Evolutionary conservation across 177 flowering plant genomes (phyloP).

Genomic region (Vitis hybrid): DNA sequence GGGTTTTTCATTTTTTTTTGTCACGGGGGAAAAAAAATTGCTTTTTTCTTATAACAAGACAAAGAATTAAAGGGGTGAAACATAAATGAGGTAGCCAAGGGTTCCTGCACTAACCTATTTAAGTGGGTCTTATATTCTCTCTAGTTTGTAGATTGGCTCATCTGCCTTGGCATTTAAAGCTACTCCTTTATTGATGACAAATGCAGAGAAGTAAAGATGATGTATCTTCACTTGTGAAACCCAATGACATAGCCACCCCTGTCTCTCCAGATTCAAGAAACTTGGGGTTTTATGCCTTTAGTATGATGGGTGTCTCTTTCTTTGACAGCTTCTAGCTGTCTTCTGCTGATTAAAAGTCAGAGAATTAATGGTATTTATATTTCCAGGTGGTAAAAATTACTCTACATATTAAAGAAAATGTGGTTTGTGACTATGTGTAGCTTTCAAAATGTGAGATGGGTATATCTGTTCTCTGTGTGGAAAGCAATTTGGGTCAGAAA

Average conservation of each 20-base stretch:
- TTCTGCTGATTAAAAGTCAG: constrained; percentile 28
- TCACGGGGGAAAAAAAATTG: not conserved
- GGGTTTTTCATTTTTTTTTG: constrained; percentile 22
- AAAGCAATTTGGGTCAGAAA: constrained; percentile 13
- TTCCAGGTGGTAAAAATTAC: constrained; percentile 20
- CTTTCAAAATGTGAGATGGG: constrained; percentile 11
- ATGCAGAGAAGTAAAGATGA: constrained; percentile 25
- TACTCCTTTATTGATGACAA: constrained; percentile 20
- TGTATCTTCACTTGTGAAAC: constrained; percentile 14
- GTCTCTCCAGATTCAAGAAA: constrained; percentile 25
- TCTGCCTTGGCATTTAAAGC: constrained; percentile 24
- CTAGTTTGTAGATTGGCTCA: constrained; percentile 17
- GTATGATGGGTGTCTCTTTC: constrained; percentile 17
- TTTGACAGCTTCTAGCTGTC: constrained; percentile 39
- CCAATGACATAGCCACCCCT: constrained; percentile 15
- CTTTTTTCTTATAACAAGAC: constrained; percentile 7
- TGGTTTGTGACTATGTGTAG: constrained; percentile 1
- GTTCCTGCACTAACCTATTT: constrained; percentile 3
- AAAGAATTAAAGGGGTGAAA: constrained; percentile 12
- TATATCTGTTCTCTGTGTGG: constrained; percentile 9
- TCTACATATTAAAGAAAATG: not conserved
- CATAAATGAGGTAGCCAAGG: constrained; percentile 7
- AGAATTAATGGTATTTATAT: constrained; percentile 24
- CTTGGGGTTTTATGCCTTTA: constrained; percentile 14
- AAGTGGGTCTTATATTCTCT: constrained; percentile 24